Conservation (phyloP, 768 basidiomycete genomes). For the Pulveroboletus sp. region DNA sequence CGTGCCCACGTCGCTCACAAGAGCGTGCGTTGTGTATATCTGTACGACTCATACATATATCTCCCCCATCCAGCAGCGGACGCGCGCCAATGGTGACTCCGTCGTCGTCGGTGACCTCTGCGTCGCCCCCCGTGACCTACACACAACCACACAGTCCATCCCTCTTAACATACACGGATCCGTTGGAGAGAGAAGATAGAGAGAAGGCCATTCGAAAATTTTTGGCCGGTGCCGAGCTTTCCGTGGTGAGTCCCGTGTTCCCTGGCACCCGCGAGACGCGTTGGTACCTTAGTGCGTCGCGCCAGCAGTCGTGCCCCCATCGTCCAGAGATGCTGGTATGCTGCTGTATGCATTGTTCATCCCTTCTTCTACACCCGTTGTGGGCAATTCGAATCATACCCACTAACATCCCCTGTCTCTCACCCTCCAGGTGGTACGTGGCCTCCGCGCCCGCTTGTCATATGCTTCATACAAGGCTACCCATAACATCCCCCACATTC, state of each 20-base stretch:
- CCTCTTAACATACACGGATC: conserved; percentile 38
- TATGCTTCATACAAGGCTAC: conserved; percentile 83
- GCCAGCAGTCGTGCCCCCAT: conserved; percentile 10
- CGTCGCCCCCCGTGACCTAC: conserved; percentile 70
- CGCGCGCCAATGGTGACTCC: conserved; percentile 66
- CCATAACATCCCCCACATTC: conserved; percentile 61
- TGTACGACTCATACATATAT: conserved; percentile 16
- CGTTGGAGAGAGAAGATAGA: conserved; percentile 52
- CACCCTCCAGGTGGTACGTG: conserved; percentile 65
- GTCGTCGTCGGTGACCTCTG: conserved; percentile 76
- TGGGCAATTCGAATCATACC: conserved; percentile 6
- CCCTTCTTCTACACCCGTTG: conserved; percentile 3
- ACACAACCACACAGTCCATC: conserved; percentile 41
- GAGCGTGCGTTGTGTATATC: conserved; percentile 15
- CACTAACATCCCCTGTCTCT: conserved; percentile 30
- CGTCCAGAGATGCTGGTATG: conserved; percentile 1
- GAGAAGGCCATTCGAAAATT: conserved; percentile 72
- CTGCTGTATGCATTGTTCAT: conserved; percentile 1
- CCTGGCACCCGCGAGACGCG: conserved; percentile 42
- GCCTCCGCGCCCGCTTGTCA: conserved; percentile 71
- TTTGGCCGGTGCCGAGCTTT: conserved; percentile 71
- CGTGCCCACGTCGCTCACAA: conserved; percentile 3
- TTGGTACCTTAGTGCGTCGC: conserved; percentile 30
- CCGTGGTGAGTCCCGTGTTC: conserved; percentile 57
- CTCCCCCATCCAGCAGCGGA: conserved; percentile 7